Conservation (phyloP, 208 protist genomes). For the Leishmania major region DNA sequence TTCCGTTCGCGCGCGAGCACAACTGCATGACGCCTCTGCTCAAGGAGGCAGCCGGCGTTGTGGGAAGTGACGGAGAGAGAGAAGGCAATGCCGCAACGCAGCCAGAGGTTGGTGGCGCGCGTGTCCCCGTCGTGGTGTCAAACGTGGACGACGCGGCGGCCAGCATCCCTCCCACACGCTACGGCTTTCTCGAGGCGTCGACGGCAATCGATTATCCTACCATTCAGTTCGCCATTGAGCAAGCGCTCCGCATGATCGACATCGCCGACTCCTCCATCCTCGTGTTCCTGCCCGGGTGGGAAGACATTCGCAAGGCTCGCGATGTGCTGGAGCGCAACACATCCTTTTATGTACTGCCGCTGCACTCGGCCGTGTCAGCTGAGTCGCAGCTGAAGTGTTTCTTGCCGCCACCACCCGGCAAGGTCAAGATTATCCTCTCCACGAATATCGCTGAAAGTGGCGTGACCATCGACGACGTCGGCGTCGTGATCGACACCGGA, state of each 20-base stretch:
- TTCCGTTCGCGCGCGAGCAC: conserved; percentile 58
- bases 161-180: conserved; percentile 26
- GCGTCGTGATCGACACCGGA: conserved; percentile 97
- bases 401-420: conserved; percentile 88
- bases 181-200: conserved; percentile 66
- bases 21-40: conserved; percentile 82
- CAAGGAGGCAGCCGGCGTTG: conserved; percentile 45
- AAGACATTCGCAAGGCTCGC: conserved; percentile 85
- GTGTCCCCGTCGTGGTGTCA: neutral
- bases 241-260: conserved; percentile 76
- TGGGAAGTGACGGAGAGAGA: neutral
- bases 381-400: conserved; percentile 98
- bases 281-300: conserved; percentile 94
- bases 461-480: conserved; percentile 99
- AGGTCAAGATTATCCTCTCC: conserved; percentile 97
- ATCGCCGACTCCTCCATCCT: conserved; percentile 76
- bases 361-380: conserved; percentile 94
- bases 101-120: conserved; percentile 4
- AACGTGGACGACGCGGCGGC: neutral
- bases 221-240: conserved; percentile 85
- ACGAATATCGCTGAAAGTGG: conserved; percentile 99
- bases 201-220: conserved; percentile 80
- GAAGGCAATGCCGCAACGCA: conserved; percentile 6
- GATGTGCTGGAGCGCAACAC: conserved; percentile 77
- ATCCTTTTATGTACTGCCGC: conserved; percentile 72